Conservation (phyloP, 345 rosid species). For the Euphorbia tirucalli region DNA sequence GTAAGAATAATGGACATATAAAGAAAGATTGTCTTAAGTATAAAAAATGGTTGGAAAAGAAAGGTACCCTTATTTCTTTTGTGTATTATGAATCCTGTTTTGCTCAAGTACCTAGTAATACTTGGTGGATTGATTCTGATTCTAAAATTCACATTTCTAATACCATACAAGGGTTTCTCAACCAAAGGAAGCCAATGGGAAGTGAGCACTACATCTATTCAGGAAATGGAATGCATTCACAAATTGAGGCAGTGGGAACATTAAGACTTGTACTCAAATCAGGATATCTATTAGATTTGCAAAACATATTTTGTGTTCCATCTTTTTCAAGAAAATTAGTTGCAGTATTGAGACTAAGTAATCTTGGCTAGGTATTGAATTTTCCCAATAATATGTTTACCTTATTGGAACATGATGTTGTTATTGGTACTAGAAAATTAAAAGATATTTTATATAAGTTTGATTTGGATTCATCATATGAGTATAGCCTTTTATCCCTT, state of each 20-base stretch:
- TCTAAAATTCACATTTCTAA: not conserved
- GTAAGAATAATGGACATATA: not conserved
- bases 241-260: not conserved
- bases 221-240: not conserved
- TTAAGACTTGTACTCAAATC: too few relatives aligned
- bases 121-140: not conserved
- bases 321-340: conserved; percentile 7
- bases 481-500: too few relatives aligned
- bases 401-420: too few relatives aligned
- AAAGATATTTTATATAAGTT: too few relatives aligned
- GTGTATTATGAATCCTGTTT: too few relatives aligned
- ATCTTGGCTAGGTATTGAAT: too few relatives aligned
- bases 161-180: not conserved
- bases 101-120: not conserved
- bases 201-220: not conserved
- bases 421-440: too few relatives aligned
- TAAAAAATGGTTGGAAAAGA: not conserved
- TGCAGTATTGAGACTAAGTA: too few relatives aligned
- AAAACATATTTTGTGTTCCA: not conserved
- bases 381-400: too few relatives aligned
- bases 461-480: too few relatives aligned
- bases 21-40: not conserved
- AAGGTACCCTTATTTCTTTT: too few relatives aligned
- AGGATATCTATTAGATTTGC: too few relatives aligned
- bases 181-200: not conserved